phyloP scores from a whole-genome alignment of 176 grass and related monocot species.

The Tuctoria greenei region DNA sequence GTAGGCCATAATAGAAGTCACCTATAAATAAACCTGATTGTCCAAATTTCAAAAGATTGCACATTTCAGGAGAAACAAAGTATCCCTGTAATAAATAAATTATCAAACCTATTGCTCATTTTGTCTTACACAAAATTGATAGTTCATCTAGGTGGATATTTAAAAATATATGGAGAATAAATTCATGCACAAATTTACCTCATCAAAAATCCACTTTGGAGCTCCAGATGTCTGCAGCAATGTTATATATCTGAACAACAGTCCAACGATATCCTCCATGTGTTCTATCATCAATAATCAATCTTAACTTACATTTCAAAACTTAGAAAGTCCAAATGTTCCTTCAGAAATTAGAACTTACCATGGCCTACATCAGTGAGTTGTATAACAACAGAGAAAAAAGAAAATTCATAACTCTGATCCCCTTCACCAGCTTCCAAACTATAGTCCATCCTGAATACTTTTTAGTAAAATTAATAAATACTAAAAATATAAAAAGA shows the following conservation, averaged over 20 bases:
- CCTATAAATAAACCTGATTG: background rate
- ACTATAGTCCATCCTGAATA: conserved; percentile 89
- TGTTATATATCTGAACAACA: conserved; percentile 83
- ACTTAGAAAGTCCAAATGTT: conserved; percentile 28
- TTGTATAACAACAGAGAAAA: conserved; percentile 71
- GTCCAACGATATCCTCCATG: conserved; percentile 78
- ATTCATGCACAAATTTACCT: conserved; percentile 55
- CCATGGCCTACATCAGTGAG: conserved; percentile 96
- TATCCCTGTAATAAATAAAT: conserved; percentile 6
- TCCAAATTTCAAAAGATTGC: background rate
- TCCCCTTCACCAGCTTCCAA: conserved; percentile 77
- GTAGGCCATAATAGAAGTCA: background rate
- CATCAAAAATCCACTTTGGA: conserved; percentile 95
- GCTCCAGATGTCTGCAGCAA: conserved; percentile 72
- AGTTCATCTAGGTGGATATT: background rate
- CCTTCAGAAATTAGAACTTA: conserved; percentile 49
- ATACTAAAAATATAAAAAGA: background rate
- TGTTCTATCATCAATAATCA: conserved; percentile 65
- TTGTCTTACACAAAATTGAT: background rate
- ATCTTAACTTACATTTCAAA: conserved; percentile 16
- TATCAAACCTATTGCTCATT: conserved; percentile 21
- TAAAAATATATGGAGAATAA: background rate
- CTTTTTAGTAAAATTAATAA: conserved; percentile 23
- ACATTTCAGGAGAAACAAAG: conserved; percentile 21
- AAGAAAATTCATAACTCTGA: conserved; percentile 81